Evolutionary conservation across 192 early-diverging fungal genomes (phyloP).

Genomic region (Podila verticillata): DNA sequence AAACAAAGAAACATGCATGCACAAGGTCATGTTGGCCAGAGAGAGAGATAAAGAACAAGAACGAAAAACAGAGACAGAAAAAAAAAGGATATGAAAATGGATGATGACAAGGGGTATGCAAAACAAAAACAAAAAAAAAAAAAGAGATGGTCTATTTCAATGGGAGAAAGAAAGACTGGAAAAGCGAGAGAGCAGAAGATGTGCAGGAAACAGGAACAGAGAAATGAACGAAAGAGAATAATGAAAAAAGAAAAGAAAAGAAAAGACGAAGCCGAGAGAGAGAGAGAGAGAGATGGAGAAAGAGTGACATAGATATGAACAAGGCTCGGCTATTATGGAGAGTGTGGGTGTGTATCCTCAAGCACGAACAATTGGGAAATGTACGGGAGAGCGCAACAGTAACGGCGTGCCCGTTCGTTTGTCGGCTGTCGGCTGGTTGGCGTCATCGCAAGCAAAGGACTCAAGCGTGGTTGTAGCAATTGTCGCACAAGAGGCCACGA

Average conservation of each 20-base stretch:
- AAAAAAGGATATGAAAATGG: constrained; percentile 5
- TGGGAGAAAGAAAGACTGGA: not conserved
- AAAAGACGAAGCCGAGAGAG: not conserved
- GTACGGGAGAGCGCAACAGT: not conserved
- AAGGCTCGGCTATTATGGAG: too few relatives aligned
- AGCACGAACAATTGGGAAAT: too few relatives aligned
- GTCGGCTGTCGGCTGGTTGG: too few relatives aligned
- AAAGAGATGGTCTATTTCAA: not conserved
- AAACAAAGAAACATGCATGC: too few relatives aligned
- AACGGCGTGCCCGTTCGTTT: too few relatives aligned
- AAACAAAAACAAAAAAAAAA: not conserved
- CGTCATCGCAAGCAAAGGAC: too few relatives aligned
- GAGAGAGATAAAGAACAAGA: not conserved
- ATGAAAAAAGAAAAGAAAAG: not conserved
- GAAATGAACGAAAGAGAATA: constrained; percentile 1
- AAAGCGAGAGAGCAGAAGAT: not conserved
- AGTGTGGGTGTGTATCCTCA: too few relatives aligned
- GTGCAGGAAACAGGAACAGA: constrained; percentile 5
- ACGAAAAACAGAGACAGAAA: not conserved
- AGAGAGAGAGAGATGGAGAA: not conserved
- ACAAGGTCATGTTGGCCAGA: too few relatives aligned
- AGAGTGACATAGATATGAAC: too few relatives aligned
- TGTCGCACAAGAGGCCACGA: too few relatives aligned
- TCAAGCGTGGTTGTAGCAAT: too few relatives aligned
- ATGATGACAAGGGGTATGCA: not conserved